Conservation (phyloP, 768 basidiomycete genomes). For the Phaffia australis region DNA sequence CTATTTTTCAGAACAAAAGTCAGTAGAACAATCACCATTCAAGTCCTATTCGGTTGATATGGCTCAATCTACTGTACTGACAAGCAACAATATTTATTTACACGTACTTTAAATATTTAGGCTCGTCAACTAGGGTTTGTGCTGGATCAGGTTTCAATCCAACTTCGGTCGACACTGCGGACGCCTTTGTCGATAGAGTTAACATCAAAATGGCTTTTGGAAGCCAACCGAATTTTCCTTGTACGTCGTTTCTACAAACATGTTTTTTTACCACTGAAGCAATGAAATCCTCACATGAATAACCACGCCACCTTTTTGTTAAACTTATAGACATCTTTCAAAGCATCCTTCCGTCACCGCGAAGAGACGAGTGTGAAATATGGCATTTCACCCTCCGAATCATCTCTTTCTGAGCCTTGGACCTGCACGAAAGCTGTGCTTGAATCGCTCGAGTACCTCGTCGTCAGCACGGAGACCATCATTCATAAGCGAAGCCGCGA, state of each 20-base stretch:
- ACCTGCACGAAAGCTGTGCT: slow-evolving; percentile 60
- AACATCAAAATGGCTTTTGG: slow-evolving; percentile 46
- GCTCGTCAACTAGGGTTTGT: slow-evolving; percentile 57
- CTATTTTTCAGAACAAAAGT: slow-evolving; percentile 65
- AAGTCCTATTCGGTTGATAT: background rate
- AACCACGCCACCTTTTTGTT: background rate
- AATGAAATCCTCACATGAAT: background rate
- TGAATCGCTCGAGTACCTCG: slow-evolving; percentile 59
- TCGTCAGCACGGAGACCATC: slow-evolving; percentile 43
- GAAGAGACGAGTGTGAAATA: slow-evolving; percentile 62
- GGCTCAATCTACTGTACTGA: background rate
- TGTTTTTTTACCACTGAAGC: background rate
- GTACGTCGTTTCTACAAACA: slow-evolving; percentile 43
- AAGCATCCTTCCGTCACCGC: slow-evolving; percentile 64
- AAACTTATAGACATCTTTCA: slow-evolving; percentile 53
- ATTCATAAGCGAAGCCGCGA: slow-evolving; percentile 36
- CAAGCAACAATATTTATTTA: background rate
- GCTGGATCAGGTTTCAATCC: slow-evolving; percentile 50
- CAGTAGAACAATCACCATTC: slow-evolving; percentile 4
- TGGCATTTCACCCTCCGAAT: slow-evolving; percentile 56
- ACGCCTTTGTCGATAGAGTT: slow-evolving; percentile 44
- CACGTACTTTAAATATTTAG: slow-evolving; percentile 28
- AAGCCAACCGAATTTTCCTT: slow-evolving; percentile 59
- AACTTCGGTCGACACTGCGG: slow-evolving; percentile 32
- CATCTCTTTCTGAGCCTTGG: slow-evolving; percentile 56